Conservation (phyloP, 2,329 filamentous ascomycete genomes). For the Alternaria longipes region DNA sequence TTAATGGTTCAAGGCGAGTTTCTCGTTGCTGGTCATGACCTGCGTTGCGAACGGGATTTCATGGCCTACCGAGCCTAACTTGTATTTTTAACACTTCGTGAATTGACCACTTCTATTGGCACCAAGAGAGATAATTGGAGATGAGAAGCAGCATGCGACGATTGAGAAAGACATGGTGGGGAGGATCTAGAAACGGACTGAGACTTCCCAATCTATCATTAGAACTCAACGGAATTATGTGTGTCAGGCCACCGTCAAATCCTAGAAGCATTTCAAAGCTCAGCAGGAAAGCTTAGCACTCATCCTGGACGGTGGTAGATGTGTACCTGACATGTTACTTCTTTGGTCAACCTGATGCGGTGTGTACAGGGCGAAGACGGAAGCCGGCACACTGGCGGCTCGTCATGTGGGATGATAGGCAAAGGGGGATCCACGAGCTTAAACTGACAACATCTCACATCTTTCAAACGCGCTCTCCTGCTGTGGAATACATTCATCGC, state of each 20-base stretch:
- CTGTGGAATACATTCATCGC: not conserved
- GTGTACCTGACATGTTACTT: not conserved
- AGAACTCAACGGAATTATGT: rapidly evolving
- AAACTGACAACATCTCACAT: not conserved
- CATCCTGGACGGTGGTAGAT: not conserved
- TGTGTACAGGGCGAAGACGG: not conserved
- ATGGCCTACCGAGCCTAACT: not conserved
- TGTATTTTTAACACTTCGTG: not conserved
- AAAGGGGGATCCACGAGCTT: not conserved
- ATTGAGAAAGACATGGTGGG: not conserved
- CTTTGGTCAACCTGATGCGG: not conserved
- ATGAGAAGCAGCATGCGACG: not conserved
- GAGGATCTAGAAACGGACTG: not conserved
- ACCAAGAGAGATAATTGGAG: not conserved
- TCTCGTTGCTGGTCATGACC: not conserved
- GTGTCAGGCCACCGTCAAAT: not conserved
- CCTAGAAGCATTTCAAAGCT: not conserved
- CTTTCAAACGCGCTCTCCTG: not conserved
- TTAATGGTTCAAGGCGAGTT: not conserved
- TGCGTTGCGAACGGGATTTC: not conserved
- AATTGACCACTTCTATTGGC: not conserved
- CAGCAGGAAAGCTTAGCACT: not conserved
- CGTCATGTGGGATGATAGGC: not conserved
- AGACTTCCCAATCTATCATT: not conserved
- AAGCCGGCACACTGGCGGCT: constrained; percentile 2